Evolutionary conservation across 352 stramenopile species (phyloP).

Genomic region (Phytopythium litorale): DNA sequence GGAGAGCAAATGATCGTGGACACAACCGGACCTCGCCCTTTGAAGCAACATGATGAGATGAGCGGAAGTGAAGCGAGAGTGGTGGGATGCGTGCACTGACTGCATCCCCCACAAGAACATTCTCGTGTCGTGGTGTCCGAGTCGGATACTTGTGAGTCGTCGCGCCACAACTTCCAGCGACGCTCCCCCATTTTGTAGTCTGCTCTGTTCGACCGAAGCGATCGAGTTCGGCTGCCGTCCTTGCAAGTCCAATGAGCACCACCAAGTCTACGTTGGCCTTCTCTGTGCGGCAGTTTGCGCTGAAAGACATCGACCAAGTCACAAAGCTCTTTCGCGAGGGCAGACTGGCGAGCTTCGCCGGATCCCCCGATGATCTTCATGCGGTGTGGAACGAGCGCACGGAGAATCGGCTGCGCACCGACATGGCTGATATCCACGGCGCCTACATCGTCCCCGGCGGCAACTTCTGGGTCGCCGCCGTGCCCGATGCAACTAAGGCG

Average conservation of each 20-base stretch:
- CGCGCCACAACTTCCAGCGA: no score
- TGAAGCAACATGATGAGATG: no score
- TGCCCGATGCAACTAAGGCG: neutral
- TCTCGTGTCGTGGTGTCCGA: no score
- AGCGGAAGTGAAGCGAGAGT: no score
- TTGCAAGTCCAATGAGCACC: neutral
- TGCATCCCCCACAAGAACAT: no score
- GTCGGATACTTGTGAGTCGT: no score
- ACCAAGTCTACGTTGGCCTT: conserved; percentile 1
- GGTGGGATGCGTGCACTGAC: no score
- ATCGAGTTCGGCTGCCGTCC: no score
- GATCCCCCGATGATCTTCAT: neutral
- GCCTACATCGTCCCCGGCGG: neutral
- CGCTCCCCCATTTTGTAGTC: no score
- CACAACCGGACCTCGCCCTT: no score
- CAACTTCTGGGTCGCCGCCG: conserved; percentile 6
- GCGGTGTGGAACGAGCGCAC: neutral
- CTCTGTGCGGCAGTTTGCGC: conserved; percentile 17
- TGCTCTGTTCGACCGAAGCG: neutral
- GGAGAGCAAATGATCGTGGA: no score
- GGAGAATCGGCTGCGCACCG: neutral
- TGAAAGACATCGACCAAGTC: conserved; percentile 18
- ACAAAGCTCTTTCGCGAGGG: conserved; percentile 18
- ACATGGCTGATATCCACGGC: conserved; percentile 4
- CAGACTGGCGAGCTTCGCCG: conserved; percentile 13